These are phyloP conservation scores for Viola pubescens DNA, from an alignment of 441 rosid genomes.

Conservation along the genomic window DNA sequence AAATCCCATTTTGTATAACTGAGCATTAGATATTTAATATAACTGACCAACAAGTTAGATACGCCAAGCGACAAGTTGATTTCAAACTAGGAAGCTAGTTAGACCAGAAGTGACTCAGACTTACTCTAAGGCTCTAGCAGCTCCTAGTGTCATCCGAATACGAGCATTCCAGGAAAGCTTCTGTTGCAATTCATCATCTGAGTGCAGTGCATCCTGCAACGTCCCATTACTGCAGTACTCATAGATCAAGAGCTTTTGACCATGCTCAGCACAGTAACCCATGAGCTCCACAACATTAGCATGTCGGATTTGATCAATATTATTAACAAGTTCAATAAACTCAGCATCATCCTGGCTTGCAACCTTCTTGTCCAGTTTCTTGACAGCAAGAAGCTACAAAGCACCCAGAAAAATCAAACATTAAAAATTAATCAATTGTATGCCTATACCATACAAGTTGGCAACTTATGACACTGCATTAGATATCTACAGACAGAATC, in stretches of 20 bases:
- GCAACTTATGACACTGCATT: background rate
- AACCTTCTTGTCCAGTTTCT: constrained; percentile 72
- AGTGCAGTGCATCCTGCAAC: constrained; percentile 72
- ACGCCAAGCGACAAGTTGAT: too few relatives aligned
- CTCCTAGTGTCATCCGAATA: constrained; percentile 75
- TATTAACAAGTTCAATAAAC: constrained; percentile 70
- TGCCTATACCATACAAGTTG: too few relatives aligned
- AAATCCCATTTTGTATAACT: too few relatives aligned
- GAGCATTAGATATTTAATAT: too few relatives aligned
- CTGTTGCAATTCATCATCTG: constrained; percentile 63
- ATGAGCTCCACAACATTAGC: constrained; percentile 74
- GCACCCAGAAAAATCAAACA: constrained; percentile 14
- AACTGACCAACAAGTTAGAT: too few relatives aligned
- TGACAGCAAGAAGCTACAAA: constrained; percentile 73
- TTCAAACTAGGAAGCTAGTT: too few relatives aligned
- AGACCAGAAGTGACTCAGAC: constrained; percentile 16
- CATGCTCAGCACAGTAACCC: constrained; percentile 97
- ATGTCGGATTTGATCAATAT: constrained; percentile 69
- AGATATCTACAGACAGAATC: background rate
- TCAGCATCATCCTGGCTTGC: constrained; percentile 67
- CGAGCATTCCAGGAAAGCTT: constrained; percentile 77
- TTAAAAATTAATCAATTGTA: too few relatives aligned
- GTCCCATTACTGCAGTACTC: constrained; percentile 86
- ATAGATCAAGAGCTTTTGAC: constrained; percentile 73
- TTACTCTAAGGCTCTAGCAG: constrained; percentile 94